Evolutionary conservation across 495 filamentous ascomycete species (phyloP).

Genomic region (Saxispiralis lemnorum): DNA sequence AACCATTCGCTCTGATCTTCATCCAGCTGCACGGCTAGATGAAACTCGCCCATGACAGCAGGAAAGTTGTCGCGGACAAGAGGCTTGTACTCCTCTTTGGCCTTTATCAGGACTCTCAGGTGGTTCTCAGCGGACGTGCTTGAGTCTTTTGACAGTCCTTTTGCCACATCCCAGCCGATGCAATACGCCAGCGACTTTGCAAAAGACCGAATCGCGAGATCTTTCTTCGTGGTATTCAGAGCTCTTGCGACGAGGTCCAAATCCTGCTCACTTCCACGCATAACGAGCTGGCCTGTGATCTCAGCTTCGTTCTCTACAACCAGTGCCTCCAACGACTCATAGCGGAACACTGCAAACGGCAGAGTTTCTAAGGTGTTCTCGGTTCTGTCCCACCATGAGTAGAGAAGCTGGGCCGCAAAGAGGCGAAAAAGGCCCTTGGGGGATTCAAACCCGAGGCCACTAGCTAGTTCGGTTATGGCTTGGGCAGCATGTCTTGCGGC

Average conservation of each 20-base stretch:
- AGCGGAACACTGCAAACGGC: constrained; percentile 71
- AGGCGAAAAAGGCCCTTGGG: constrained; percentile 61
- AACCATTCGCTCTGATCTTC: constrained; percentile 54
- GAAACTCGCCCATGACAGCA: constrained; percentile 54
- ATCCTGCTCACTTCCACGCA: constrained; percentile 55
- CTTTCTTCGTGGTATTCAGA: constrained; percentile 34
- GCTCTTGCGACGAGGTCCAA: constrained; percentile 37
- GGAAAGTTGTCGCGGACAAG: constrained; percentile 52
- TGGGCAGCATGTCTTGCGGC: constrained; percentile 51
- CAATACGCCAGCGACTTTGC: constrained; percentile 69
- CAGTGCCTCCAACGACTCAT: constrained; percentile 47
- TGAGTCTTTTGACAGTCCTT: constrained; percentile 33
- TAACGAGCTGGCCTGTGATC: constrained; percentile 62
- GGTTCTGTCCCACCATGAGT: constrained; percentile 57
- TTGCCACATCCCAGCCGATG: constrained; percentile 56
- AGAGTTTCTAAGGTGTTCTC: constrained; percentile 39
- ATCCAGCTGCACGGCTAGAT: constrained; percentile 51
- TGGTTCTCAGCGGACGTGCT: constrained; percentile 37
- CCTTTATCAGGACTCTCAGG: constrained; percentile 49
- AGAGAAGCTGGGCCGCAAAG: constrained; percentile 81
- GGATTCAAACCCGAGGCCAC: constrained; percentile 40
- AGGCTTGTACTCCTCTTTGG: constrained; percentile 9
- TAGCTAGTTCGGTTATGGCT: constrained; percentile 49
- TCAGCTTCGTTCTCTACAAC: constrained; percentile 61
- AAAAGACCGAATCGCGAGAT: constrained; percentile 52